Conservation (phyloP, 805 yeast genomes). For the Ogataea saltuana region DNA sequence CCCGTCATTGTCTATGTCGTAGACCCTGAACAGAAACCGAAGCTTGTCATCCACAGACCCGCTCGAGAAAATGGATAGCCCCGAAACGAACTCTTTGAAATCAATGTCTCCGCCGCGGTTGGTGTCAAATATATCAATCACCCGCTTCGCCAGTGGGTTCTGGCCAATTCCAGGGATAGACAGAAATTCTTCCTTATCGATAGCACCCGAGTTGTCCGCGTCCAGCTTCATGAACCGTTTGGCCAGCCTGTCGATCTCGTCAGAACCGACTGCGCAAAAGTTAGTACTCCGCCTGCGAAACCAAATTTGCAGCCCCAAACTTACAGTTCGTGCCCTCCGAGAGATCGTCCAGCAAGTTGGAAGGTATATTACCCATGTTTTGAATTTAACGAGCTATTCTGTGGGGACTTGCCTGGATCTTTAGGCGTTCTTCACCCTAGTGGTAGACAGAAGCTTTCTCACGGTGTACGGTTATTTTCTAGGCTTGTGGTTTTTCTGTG, state of each 20-base stretch:
- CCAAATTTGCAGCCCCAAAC: slow-evolving; percentile 28
- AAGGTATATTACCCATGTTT: slow-evolving; percentile 40
- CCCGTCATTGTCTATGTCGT: slow-evolving; percentile 96
- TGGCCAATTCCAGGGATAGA: slow-evolving; percentile 89
- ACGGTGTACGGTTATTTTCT: too few relatives aligned
- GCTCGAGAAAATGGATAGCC: slow-evolving; percentile 75
- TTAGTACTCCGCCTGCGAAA: slow-evolving; percentile 1
- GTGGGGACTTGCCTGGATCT: too few relatives aligned
- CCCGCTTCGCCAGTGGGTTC: slow-evolving; percentile 85
- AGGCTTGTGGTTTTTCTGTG: background rate
- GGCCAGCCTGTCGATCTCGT: slow-evolving; percentile 87
- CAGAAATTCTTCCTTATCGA: slow-evolving; percentile 86
- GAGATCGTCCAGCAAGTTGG: slow-evolving; percentile 57
- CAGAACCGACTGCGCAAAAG: slow-evolving; percentile 62
- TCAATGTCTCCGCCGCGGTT: slow-evolving; percentile 94
- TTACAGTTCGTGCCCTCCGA: slow-evolving; percentile 78
- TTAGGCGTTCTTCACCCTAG: too few relatives aligned
- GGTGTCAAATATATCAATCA: slow-evolving; percentile 91
- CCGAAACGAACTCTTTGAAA: slow-evolving; percentile 84
- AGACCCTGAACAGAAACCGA: slow-evolving; percentile 86
- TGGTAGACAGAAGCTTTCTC: too few relatives aligned
- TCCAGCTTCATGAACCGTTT: slow-evolving; percentile 95
- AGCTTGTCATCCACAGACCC: slow-evolving; percentile 81
- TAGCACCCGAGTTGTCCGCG: slow-evolving; percentile 87
- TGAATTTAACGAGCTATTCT: background rate